phyloP scores from a whole-genome alignment of 2,329 filamentous ascomycete genomes.

The Exophiala mesophila region DNA sequence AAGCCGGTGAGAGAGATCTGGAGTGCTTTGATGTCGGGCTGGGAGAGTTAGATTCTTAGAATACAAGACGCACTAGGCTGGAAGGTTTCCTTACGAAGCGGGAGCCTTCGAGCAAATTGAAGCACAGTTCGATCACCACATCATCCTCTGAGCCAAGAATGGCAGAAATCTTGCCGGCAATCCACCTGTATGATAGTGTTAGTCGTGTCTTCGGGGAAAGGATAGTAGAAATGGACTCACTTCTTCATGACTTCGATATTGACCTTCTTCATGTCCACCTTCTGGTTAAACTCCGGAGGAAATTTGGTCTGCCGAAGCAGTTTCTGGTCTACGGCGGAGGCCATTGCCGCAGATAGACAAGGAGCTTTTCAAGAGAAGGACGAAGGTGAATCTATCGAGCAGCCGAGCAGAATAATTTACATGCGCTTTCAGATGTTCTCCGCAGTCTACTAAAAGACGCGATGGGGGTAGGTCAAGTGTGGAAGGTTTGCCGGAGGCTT shows the following conservation, averaged over 20 bases:
- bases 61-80: not conserved
- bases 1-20: conserved; percentile 95
- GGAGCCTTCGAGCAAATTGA: conserved; percentile 64
- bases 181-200: conserved; percentile 65
- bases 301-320: conserved; percentile 89
- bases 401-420: too few species aligned
- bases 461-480: too few species aligned
- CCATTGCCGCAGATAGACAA: conserved; percentile 14
- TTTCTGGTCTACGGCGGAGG: conserved; percentile 77
- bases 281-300: conserved; percentile 84
- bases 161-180: conserved; percentile 77
- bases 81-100: conserved; percentile 60
- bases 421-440: too few species aligned
- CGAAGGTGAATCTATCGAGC: too few species aligned
- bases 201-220: conserved; percentile 9
- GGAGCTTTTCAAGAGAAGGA: too few species aligned
- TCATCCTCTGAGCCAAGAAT: conserved; percentile 93
- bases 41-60: conserved; percentile 10
- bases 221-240: conserved; percentile 46
- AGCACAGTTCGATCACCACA: conserved; percentile 82
- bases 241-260: conserved; percentile 98
- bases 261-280: conserved; percentile 96
- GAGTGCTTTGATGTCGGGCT: conserved; percentile 94
- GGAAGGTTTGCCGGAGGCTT: too few species aligned
- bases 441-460: too few species aligned